These are phyloP conservation scores for Sisymbrium altissimum DNA, from an alignment of 345 rosid species.

Conservation along the genomic window DNA sequence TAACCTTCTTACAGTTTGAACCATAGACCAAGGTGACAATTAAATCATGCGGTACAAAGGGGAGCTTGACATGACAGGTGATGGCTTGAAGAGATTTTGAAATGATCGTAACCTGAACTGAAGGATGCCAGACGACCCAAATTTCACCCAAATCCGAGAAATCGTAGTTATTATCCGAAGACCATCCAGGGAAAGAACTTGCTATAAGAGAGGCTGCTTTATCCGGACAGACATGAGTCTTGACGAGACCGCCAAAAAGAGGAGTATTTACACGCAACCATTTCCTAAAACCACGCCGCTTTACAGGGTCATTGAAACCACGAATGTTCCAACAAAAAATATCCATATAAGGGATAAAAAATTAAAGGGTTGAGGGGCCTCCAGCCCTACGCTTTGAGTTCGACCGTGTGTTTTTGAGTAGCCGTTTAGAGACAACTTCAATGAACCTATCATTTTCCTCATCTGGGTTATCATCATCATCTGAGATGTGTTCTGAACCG, in stretches of 20 bases:
- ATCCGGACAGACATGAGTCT: neutral
- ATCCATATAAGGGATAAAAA: neutral
- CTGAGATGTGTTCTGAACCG: neutral
- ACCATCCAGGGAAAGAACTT: neutral
- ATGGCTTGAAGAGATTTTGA: neutral
- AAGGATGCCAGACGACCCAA: neutral
- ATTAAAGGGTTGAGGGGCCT: neutral
- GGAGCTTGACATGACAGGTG: neutral
- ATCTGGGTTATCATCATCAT: neutral
- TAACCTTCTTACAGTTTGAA: neutral
- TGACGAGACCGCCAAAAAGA: neutral
- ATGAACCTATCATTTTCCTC: neutral
- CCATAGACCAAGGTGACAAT: neutral
- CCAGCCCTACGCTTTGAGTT: neutral
- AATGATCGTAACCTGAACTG: neutral
- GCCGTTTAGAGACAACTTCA: neutral
- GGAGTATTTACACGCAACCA: neutral
- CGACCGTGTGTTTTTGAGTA: neutral
- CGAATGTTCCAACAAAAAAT: neutral
- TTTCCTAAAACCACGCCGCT: neutral
- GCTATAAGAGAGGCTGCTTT: neutral
- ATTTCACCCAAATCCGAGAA: neutral
- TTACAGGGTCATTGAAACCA: neutral
- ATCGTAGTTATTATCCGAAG: neutral
- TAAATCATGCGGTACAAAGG: neutral